Evolutionary conservation across 2,329 filamentous ascomycete genomes (phyloP), one percentile per base, ranked within the genome.

Genomic region (Beauveria caledonica): DNA sequence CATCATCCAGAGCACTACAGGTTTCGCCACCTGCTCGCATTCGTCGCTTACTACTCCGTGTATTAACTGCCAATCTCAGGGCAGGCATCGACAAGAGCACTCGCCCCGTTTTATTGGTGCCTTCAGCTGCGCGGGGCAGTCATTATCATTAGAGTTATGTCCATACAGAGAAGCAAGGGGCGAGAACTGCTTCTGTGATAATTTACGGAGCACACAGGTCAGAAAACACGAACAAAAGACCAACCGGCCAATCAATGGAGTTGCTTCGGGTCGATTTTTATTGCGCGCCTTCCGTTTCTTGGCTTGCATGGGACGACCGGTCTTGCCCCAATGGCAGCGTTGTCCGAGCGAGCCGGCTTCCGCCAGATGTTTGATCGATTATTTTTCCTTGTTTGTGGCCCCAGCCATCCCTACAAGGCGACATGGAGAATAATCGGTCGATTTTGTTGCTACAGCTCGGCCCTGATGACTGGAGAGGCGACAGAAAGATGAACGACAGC

Each of bases 81-180:
- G 33, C 33, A 36, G 33, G 39, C 29, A 15, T 21, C 2, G 27
- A 17, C 15, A 11, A 50, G 25, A 33, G 23, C 27, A 36, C 33
- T 36, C 33, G 33, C 33, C 11, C 11, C 33, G 11, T 36, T 36
- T 36, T 36, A 36, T 36, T 36, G 33, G 33, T 11, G 33, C 11
- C 25, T 51, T 51, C 49, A 51, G 49, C 49, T 51, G 49, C 49
- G 49, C 49, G 49, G 49, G 49, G 49, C 49, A n/a, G 44, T 51
- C 27, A 36, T 17, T n/a, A 9, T 11, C 6, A 8, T 36, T 36
- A 29, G 49, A 21, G 29, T 29, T 51, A 36, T 36, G 5, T 36
- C 13, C 11, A 5, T 36, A 36, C 33, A 36, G 11, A 36, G 33
- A n/a, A n/a, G 33, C 33, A 15, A 36, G 33, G 33, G 33, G 33